Base-by-base conservation (phyloP, 257 asterid genomes). In the Cinchona pubescens region DNA sequence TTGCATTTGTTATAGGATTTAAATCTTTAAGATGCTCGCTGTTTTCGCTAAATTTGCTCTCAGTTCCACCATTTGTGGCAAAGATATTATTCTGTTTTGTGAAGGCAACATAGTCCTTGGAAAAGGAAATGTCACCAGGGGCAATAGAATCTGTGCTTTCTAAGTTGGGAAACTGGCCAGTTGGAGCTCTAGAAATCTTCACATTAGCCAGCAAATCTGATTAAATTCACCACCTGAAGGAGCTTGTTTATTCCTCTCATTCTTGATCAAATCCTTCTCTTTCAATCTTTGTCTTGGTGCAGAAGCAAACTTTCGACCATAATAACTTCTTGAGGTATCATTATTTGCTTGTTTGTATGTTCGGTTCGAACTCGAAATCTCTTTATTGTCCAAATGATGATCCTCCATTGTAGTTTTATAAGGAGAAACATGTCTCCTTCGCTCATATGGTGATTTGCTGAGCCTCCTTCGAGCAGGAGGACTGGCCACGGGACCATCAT, bases 71-170 rank as follows among this genome's bases (percentile, higher is more conserved):
- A 42, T 81, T 68, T 67, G 51, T 59, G 15, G 79, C 40, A 73
- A 70, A 72, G 55, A 55, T 66, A 35, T 51, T 80, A 9, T 79
- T 77, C 42, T 79, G 81, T 60, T 35, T 81, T 3, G 78, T n/a
- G 18, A 68, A 53, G 23, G 83, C 82, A 76, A 49, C 75, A 72
- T 78, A 76, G 10, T 87, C 91, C 49, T 64, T 81, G 37, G 88
- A 82, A 58, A 91, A 89, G 93, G 89, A 91, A 67, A 91, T 84
- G 63, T 86, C 91, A 67, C 94, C 94, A 1, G 91, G 94, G 19
- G 90, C 81, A 49, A 86, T 78, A 32, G 97, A 84, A 19, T 88
- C 97, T n/a, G 87, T 84, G 85, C 93, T 91, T 48, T 82, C 84
- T 16, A 82, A 77, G 75, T 72, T 69, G 30, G 73, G 69, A 74